Base-by-base conservation (phyloP, 139 green algal genomes). In the Raphidocelis subcapitata region DNA sequence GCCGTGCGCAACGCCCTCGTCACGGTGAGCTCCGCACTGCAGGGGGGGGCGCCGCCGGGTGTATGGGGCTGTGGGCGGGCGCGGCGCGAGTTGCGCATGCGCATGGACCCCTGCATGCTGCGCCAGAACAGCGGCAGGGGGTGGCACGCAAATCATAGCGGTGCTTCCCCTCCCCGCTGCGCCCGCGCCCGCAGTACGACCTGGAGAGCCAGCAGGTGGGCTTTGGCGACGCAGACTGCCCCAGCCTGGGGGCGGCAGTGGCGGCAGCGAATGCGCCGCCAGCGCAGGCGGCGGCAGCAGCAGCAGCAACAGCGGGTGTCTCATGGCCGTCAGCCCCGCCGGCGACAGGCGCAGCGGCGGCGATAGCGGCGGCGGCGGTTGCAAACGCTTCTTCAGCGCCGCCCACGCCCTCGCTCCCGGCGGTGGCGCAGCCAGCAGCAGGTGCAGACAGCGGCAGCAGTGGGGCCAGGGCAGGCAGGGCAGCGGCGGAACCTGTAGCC, bases 1-100 rank as follows among this genome's bases (percentile, higher is more conserved):
- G 85, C 84, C 2, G 88, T 94, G 62, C 87, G 91, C 16, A 88
- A 96, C 65, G 82, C 93, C 3, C 61, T 96, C 5, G 85, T 96
- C 31, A 84, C 87, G 76, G 86, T 91, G 63, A 55, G 76, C 20
- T 10, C 56, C 16, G 56, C 56, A 29, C 10, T 18, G 56, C 56
- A 32, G 26, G 56, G 15, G 26, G 60, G 32, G 15, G 60, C 5
- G 26, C 5, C 37, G 60, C 4, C 20, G 3, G 28, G 15, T 59
- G 32, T 10, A 12, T 46, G 5, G 15, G 26, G 4, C 20, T 23
- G 32, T 24, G 23, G 55, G 29, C 46, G 49, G 4, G 41, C 12
- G 10, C 26, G 20, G 26, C 26, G 35, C 44, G 36, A 18, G n/a
- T 3, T 5, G 28, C 31, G 16, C 44, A 31, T 36, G 23, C 24